phyloP scores from a whole-genome alignment of 495 filamentous ascomycete genomes.

The Penicillium alfredii region DNA sequence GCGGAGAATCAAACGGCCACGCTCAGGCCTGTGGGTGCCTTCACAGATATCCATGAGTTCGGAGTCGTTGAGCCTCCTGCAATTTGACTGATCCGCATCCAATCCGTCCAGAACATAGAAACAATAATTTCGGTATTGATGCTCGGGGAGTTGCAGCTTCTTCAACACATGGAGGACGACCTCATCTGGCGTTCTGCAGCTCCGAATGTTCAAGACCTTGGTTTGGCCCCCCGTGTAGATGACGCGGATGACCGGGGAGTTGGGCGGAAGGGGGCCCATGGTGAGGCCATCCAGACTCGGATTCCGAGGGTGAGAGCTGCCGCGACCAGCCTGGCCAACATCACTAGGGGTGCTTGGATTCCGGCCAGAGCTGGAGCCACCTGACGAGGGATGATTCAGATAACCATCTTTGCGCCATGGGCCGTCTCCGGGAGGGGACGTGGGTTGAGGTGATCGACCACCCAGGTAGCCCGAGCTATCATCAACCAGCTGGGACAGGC shows the following conservation, averaged over 20 bases:
- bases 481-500: conserved; percentile 66
- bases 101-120: conserved; percentile 77
- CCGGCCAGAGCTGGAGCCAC: conserved; percentile 41
- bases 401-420: conserved; percentile 51
- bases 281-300: conserved; percentile 74
- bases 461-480: conserved; percentile 25
- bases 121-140: conserved; percentile 72
- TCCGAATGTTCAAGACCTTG: conserved; percentile 82
- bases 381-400: conserved; percentile 45
- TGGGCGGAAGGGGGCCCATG: conserved; percentile 71
- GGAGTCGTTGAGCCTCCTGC: conserved; percentile 70
- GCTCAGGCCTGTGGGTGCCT: conserved; percentile 57
- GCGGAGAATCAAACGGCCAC: conserved; percentile 82
- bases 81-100: conserved; percentile 72
- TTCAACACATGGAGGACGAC: conserved; percentile 78
- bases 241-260: conserved; percentile 79
- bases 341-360: conserved; percentile 43
- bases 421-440: conserved; percentile 59
- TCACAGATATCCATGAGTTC: conserved; percentile 81
- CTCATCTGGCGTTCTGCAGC: conserved; percentile 84
- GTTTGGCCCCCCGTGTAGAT: conserved; percentile 89
- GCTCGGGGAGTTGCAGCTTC: conserved; percentile 72
- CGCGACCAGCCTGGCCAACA: conserved; percentile 33
- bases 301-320: conserved; percentile 47
- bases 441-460: conserved; percentile 60